A percentile compares a stretch with the other conserved stretches of the same genome.
Conservation (phyloP, 371 early-diverging fungal species). For the Blastocladiella emersonii region DNA sequence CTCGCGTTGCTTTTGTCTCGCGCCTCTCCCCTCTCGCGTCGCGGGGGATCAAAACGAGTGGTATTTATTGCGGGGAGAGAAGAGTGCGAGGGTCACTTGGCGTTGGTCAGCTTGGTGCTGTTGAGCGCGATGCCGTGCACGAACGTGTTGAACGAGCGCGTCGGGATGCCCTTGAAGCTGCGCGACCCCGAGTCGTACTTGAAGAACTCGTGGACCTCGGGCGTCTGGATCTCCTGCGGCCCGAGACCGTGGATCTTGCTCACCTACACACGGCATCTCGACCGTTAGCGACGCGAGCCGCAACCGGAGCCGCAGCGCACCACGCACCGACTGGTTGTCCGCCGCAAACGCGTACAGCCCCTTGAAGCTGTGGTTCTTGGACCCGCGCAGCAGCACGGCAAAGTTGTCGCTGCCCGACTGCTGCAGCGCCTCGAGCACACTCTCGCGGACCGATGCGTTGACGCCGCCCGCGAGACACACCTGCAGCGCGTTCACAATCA, state of each 20-base stretch:
- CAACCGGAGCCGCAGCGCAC: too few relatives aligned
- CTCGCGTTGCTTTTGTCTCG: too few relatives aligned
- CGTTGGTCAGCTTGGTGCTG: too few relatives aligned
- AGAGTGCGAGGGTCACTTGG: too few relatives aligned
- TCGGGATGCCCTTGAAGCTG: slow-evolving; percentile 4
- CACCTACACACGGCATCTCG: background rate
- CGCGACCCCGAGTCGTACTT: slow-evolving; percentile 6
- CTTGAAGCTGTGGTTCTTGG: slow-evolving; percentile 8
- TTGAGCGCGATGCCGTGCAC: slow-evolving; percentile 4
- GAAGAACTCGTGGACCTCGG: slow-evolving; percentile 2
- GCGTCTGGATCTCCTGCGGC: background rate
- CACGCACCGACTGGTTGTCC: background rate
- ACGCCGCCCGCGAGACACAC: slow-evolving; percentile 5
- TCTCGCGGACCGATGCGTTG: background rate
- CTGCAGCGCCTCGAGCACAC: slow-evolving; percentile 4
- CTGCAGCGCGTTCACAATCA: slow-evolving; percentile 6
- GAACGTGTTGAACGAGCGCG: background rate
- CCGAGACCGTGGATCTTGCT: slow-evolving; percentile 3
- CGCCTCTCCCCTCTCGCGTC: too few relatives aligned
- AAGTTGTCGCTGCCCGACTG: slow-evolving; percentile 4
- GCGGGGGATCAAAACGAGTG: too few relatives aligned
- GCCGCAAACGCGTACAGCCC: slow-evolving; percentile 5
- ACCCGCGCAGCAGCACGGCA: slow-evolving; percentile 2
- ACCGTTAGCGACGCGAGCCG: too few relatives aligned
- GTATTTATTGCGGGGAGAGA: too few relatives aligned